phyloP scores from a whole-genome alignment of 2,329 filamentous ascomycete species.

The Dothideomycetidae sp. region DNA sequence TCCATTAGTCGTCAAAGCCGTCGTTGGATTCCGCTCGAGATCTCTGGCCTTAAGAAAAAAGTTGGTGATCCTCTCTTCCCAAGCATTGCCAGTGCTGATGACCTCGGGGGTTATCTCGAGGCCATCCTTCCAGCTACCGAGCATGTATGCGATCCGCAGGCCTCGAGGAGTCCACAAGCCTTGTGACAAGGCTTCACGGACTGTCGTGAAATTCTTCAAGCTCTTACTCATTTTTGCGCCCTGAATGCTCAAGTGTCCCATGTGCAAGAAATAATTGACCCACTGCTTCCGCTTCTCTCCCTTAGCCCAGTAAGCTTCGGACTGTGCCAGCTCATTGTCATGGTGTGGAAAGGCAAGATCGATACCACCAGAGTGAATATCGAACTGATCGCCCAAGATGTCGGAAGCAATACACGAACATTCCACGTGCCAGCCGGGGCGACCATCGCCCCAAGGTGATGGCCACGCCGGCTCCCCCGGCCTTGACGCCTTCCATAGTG shows the following conservation, averaged over 20 bases:
- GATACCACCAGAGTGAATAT: slow-evolving; percentile 86
- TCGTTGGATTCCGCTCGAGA: slow-evolving; percentile 20
- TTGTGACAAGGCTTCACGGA: slow-evolving; percentile 60
- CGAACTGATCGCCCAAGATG: slow-evolving; percentile 69
- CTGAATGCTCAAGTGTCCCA: slow-evolving; percentile 79
- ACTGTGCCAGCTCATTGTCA: slow-evolving; percentile 84
- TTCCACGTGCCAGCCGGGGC: slow-evolving; percentile 95
- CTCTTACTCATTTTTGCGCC: slow-evolving; percentile 95
- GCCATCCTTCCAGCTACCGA: slow-evolving; percentile 80
- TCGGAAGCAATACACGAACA: slow-evolving; percentile 93
- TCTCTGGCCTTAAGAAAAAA: slow-evolving; percentile 49
- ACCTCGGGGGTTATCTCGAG: slow-evolving; percentile 83
- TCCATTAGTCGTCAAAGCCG: slow-evolving; percentile 12
- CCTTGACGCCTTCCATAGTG: slow-evolving; percentile 86
- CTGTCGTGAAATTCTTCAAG: slow-evolving; percentile 90
- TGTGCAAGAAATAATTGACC: slow-evolving; percentile 94
- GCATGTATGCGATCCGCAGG: slow-evolving; percentile 72
- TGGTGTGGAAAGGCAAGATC: slow-evolving; percentile 87
- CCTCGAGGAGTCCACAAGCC: slow-evolving; percentile 63
- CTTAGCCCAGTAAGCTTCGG: slow-evolving; percentile 62
- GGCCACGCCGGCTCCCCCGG: slow-evolving; percentile 83
- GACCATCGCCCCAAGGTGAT: slow-evolving; percentile 72
- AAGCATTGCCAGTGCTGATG: slow-evolving; percentile 56
- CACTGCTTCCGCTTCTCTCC: slow-evolving; percentile 44
- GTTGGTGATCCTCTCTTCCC: slow-evolving; percentile 67